Percentiles rank a stretch among this genome's conserved stretches.
Conservation (phyloP, 257 asterid genomes). For the Leptodermis oblonga region DNA sequence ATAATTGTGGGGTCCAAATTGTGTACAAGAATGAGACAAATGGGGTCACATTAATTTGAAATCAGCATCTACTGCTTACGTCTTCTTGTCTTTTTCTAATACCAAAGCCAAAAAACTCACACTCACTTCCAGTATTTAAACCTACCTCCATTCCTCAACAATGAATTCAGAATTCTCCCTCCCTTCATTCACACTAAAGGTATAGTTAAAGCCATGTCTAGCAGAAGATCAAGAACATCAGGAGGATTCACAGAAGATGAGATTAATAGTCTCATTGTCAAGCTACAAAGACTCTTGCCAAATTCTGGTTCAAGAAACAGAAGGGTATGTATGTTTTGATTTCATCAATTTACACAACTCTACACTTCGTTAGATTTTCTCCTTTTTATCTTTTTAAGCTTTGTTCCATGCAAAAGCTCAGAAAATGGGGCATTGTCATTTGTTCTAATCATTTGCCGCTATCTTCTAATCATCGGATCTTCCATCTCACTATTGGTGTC, state of each 20-base stretch:
- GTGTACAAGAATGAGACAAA: slow-evolving; percentile 21
- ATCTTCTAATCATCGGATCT: background rate
- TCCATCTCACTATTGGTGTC: background rate
- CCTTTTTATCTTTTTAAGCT: background rate
- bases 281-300: slow-evolving; percentile 54
- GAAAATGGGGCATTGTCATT: background rate
- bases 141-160: slow-evolving; percentile 19
- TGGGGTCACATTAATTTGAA: slow-evolving; percentile 27
- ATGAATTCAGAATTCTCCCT: slow-evolving; percentile 18
- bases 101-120: slow-evolving; percentile 16
- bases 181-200: slow-evolving; percentile 3
- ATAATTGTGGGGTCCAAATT: slow-evolving; percentile 30
- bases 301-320: slow-evolving; percentile 32
- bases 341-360: background rate
- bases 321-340: slow-evolving; percentile 38
- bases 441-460: background rate
- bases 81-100: slow-evolving; percentile 26
- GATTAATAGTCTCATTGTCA: slow-evolving; percentile 45
- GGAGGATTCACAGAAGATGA: slow-evolving; percentile 47
- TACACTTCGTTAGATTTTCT: background rate
- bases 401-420: background rate
- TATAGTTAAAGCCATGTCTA: slow-evolving; percentile 33
- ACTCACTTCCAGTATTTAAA: slow-evolving; percentile 34
- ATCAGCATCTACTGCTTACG: slow-evolving; percentile 15
- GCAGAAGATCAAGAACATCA: slow-evolving; percentile 35